phyloP scores from a whole-genome alignment of 1,284 basidiomycete genomes.

The Malassezia sp. region DNA sequence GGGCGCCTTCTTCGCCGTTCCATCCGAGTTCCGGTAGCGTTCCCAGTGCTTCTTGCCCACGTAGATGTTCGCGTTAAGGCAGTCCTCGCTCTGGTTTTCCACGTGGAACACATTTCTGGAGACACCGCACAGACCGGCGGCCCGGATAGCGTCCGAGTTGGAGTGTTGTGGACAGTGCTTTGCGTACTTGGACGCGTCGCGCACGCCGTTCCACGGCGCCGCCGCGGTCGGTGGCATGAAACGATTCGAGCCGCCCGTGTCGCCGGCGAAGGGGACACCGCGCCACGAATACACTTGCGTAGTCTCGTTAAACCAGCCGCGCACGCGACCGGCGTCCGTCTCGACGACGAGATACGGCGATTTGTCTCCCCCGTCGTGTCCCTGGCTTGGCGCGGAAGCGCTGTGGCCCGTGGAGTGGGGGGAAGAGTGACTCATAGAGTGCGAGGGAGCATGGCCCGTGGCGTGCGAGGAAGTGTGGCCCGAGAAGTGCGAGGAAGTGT shows the following conservation, averaged over 20 bases:
- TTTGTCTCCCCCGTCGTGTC: not conserved
- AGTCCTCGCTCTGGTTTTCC: constrained; percentile 13
- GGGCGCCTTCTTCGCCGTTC: not conserved
- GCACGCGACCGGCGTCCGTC: constrained; percentile 12
- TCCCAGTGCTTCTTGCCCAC: constrained; percentile 13
- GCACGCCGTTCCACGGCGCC: constrained; percentile 2
- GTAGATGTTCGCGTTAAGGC: constrained; percentile 14
- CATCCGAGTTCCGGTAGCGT: constrained; percentile 1
- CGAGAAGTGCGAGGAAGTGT: too few species aligned
- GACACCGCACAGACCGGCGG: constrained; percentile 10
- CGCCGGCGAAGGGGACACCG: constrained; percentile 15
- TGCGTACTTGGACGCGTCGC: constrained; percentile 11
- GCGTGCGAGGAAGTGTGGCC: too few species aligned
- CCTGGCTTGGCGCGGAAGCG: too few species aligned
- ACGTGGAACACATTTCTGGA: constrained; percentile 6
- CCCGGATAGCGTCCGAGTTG: constrained; percentile 1
- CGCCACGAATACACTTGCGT: constrained; percentile 8
- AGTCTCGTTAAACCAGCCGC: constrained; percentile 10
- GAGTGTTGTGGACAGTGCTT: constrained; percentile 13
- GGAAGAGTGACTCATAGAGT: too few species aligned
- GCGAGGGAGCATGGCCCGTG: too few species aligned
- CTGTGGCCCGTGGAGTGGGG: too few species aligned
- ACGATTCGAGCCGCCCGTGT: constrained; percentile 15
- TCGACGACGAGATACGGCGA: constrained; percentile 10
- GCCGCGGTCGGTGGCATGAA: constrained; percentile 13